Evolutionary conservation across 768 basidiomycete genomes (phyloP).

Genomic region (Mycena olivaceomarginata): DNA sequence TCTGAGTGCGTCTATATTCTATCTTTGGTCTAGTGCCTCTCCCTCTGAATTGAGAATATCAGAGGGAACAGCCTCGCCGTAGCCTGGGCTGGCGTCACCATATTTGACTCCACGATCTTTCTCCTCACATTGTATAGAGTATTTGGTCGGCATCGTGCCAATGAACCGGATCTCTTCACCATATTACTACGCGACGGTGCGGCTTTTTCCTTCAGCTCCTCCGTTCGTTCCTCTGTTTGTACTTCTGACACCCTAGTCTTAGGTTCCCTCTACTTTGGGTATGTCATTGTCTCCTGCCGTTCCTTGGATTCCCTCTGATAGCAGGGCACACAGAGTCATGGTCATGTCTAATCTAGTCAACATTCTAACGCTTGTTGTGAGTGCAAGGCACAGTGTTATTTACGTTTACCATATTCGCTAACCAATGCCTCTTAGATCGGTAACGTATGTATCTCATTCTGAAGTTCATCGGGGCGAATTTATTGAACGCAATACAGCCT

Average conservation of each 20-base stretch:
- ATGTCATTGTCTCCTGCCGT: neutral
- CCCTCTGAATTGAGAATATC: constrained; percentile 8
- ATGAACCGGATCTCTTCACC: no score
- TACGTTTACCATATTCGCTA: constrained; percentile 7
- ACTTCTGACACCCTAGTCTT: neutral
- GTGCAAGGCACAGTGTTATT: neutral
- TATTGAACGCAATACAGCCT: constrained; percentile 9
- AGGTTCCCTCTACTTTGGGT: constrained; percentile 37
- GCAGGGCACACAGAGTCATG: constrained; percentile 12
- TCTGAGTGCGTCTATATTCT: constrained; percentile 17
- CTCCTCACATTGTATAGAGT: constrained; percentile 31
- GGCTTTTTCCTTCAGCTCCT: neutral
- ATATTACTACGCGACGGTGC: constrained; percentile 6
- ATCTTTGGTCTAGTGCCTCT: constrained; percentile 7
- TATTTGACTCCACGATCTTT: constrained; percentile 32
- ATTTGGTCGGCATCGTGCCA: constrained; percentile 6
- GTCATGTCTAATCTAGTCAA: constrained; percentile 14
- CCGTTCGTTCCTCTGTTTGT: neutral
- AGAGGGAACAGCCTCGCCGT: constrained; percentile 22
- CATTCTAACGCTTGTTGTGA: constrained; percentile 33
- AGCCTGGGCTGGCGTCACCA: constrained; percentile 28
- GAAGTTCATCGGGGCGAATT: neutral
- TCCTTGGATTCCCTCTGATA: neutral
- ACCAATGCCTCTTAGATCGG: constrained; percentile 6
- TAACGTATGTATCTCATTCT: neutral